Conservation (phyloP, 2,329 filamentous ascomycete species). For the Pseudogymnoascus sp. region DNA sequence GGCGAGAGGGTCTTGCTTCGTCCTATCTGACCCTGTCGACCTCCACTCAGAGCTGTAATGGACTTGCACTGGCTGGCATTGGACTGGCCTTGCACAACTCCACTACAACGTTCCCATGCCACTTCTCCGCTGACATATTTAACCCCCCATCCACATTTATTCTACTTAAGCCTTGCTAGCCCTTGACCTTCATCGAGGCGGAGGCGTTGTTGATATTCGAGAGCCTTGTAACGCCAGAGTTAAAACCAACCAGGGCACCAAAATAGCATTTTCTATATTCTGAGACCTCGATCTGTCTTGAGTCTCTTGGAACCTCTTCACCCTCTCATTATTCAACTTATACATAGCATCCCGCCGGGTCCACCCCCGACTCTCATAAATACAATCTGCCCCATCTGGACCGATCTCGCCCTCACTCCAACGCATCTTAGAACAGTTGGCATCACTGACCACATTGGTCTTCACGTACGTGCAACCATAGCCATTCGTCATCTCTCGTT, state of each 20-base stretch:
- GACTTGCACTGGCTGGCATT: background rate
- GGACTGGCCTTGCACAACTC: background rate
- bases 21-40: conserved; percentile 5
- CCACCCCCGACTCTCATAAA: conserved; percentile 7
- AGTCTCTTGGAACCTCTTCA: background rate
- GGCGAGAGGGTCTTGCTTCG: conserved; percentile 4
- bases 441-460: background rate
- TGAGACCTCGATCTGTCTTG: background rate
- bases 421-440: background rate
- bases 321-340: background rate
- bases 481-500: conserved; percentile 6
- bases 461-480: conserved; percentile 11
- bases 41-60: conserved; percentile 1
- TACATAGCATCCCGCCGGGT: conserved; percentile 4
- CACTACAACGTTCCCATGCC: conserved; percentile 7
- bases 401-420: background rate
- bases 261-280: conserved; percentile 9
- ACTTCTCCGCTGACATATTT: conserved; percentile 9
- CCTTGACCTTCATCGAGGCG: conserved; percentile 7
- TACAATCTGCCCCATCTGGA: conserved; percentile 6
- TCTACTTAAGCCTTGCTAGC: conserved; percentile 10
- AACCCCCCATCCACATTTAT: conserved; percentile 7
- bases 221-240: conserved; percentile 7
- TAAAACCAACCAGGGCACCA: conserved; percentile 6
- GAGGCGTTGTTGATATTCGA: conserved; percentile 3